A percentile compares a stretch with the other conserved stretches of the same genome.
Conservation (phyloP, 495 filamentous ascomycete species). For the Halenospora varia region DNA sequence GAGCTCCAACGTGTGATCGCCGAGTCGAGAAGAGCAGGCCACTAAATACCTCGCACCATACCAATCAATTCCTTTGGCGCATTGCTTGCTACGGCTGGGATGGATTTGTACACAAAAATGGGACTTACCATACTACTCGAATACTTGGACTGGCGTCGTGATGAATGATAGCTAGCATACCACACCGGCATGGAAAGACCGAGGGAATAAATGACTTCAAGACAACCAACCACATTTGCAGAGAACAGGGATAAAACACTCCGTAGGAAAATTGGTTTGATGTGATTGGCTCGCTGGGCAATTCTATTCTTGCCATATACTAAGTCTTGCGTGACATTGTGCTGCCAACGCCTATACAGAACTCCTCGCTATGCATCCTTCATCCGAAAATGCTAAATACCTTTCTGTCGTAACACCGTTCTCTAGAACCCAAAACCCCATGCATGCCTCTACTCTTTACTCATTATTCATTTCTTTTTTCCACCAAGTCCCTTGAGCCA, state of each 20-base stretch:
- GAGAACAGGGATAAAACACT: too few species aligned
- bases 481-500: slow-evolving; percentile 61
- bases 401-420: not conserved
- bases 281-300: too few species aligned
- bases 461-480: slow-evolving; percentile 50
- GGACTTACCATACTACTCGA: not conserved
- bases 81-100: slow-evolving; percentile 16
- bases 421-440: not conserved
- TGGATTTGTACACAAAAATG: slow-evolving; percentile 22
- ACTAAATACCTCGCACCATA: slow-evolving; percentile 21
- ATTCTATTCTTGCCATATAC: too few species aligned
- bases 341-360: not conserved
- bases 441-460: too few species aligned
- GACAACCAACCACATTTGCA: too few species aligned
- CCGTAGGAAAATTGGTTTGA: too few species aligned
- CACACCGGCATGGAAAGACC: slow-evolving; percentile 7
- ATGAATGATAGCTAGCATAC: slow-evolving; percentile 22
- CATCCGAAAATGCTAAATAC: slow-evolving; percentile 10
- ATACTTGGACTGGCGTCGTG: not conserved
- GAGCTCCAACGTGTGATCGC: slow-evolving; percentile 96
- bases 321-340: too few species aligned
- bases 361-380: slow-evolving; percentile 25
- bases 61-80: not conserved
- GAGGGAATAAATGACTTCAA: slow-evolving; percentile 18
- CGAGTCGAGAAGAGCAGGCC: slow-evolving; percentile 75